These are phyloP conservation scores for Castanea sativa DNA, from an alignment of 306 rosid genomes.

Conservation along the genomic window DNA sequence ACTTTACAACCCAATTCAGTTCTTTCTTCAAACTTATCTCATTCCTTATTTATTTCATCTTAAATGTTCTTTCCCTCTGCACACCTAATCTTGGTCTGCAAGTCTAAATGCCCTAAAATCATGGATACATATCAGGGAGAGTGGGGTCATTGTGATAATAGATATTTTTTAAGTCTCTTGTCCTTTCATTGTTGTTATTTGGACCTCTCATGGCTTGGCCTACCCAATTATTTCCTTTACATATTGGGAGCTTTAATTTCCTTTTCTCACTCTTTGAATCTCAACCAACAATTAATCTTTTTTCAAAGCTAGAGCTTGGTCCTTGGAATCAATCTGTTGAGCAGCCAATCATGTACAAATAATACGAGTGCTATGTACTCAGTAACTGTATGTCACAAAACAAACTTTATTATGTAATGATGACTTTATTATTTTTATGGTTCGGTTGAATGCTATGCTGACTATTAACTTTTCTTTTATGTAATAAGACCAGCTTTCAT, in stretches of 20 bases:
- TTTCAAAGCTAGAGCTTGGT: not conserved
- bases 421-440: too few species aligned
- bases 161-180: not conserved
- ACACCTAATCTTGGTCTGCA: not conserved
- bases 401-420: not conserved
- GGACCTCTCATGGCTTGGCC: slow-evolving; percentile 1
- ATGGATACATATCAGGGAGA: not conserved
- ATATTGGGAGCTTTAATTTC: not conserved
- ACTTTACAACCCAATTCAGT: not conserved
- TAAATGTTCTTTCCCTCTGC: not conserved
- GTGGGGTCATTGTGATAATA: not conserved
- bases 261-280: not conserved
- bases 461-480: too few species aligned
- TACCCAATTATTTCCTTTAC: not conserved
- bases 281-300: not conserved
- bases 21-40: not conserved
- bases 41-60: not conserved
- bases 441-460: too few species aligned
- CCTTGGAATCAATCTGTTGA: not conserved
- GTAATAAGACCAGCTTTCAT: too few species aligned
- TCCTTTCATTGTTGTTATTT: not conserved
- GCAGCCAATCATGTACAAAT: not conserved
- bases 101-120: not conserved
- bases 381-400: not conserved
- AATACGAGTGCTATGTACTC: not conserved